Base-by-base conservation (phyloP, 2,329 filamentous ascomycete species). In the Penicillium sp. region DNA sequence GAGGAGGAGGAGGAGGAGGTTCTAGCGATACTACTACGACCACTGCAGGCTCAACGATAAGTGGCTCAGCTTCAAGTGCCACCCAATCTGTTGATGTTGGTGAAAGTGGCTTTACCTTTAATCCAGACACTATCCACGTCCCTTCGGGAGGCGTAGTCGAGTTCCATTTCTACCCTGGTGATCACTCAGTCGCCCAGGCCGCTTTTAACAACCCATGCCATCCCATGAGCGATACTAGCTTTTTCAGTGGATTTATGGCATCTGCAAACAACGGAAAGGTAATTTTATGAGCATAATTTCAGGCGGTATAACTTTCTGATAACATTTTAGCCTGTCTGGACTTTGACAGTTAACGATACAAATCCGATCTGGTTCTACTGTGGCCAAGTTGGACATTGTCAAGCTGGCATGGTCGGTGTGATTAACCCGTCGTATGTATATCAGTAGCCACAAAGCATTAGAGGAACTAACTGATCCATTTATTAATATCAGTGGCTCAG, bases 331-430 rank as follows among this genome's bases (percentile, higher is more conserved):
- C 83, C 33, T 23, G 86, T 86, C 47, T 94, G 86, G 74, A 90
- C 86, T 52, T 77, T 93, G 64, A 80, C 80, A 69, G 76, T 94
- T 70, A 86, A 85, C 65, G 79, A 84, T 70, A 83, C 80, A 37
- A 86, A 80, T 49, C 89, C 90, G 24, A 78, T 92, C 59, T 94
- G 90, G 89, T 75, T 89, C 59, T 93, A 88, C 80, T 93, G 89
- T 75, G 85, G 84, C 24, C 86, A 91, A 71, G 84, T 69, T 39
- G 83, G 80, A 65, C 90, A 94, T 75, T 94, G 89, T 73, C 83
- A 91, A 71, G 75, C 68, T 41, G 88, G 88, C 55, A 91, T 91
- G 87, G 80, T 82, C 51, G 87, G 89, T 76, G 87, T 89, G 26
- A 85, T 91, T 68, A 91, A 92, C 72, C 84, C 87, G 13, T 42